Conservation (phyloP, 2,329 filamentous ascomycete genomes). For the Hypoxylon sp. region DNA sequence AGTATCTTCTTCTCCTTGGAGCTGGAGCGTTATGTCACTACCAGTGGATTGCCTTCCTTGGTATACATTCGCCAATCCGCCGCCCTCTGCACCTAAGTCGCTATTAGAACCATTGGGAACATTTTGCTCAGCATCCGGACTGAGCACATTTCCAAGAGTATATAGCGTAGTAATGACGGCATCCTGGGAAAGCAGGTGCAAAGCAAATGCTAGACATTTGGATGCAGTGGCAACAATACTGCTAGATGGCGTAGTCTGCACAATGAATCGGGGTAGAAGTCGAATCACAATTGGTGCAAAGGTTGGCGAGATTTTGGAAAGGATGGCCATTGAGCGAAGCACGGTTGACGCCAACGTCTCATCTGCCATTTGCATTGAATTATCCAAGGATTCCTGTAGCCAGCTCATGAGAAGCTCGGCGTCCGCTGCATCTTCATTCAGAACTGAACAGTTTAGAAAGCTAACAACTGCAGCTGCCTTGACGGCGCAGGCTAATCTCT, state of each 20-base stretch:
- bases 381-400: conserved; percentile 85
- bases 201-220: conserved; percentile 83
- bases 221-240: conserved; percentile 82
- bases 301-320: conserved; percentile 79
- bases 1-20: conserved; percentile 82
- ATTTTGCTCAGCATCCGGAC: conserved; percentile 72
- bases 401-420: conserved; percentile 82
- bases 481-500: conserved; percentile 85
- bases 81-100: conserved; percentile 56
- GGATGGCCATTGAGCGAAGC: conserved; percentile 83
- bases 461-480: conserved; percentile 86
- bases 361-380: conserved; percentile 86
- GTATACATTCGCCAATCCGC: conserved; percentile 61
- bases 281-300: conserved; percentile 83
- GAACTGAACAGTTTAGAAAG: conserved; percentile 85
- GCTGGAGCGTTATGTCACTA: conserved; percentile 83
- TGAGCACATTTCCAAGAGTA: conserved; percentile 94
- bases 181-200: conserved; percentile 89
- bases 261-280: conserved; percentile 86
- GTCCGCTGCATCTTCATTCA: conserved; percentile 86
- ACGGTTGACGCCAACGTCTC: conserved; percentile 81
- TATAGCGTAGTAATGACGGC: conserved; percentile 95
- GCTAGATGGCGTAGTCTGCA: conserved; percentile 80
- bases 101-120: conserved; percentile 67
- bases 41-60: conserved; percentile 71